Base-by-base conservation (phyloP, 2,329 filamentous ascomycete species). In the Alternaria longipes region DNA sequence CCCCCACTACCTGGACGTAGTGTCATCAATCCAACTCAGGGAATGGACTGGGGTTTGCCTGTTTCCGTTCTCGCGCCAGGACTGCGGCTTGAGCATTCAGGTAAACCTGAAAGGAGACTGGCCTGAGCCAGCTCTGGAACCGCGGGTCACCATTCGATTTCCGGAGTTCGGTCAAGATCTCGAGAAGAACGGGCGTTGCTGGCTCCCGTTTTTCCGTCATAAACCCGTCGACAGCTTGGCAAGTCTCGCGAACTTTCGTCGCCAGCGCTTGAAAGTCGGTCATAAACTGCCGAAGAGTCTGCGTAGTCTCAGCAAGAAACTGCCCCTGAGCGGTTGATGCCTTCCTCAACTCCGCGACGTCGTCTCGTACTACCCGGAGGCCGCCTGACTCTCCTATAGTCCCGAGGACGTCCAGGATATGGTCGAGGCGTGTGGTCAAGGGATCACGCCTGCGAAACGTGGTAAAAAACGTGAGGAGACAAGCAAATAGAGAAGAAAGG, bases 11-110 rank as follows among this genome's bases (percentile, higher is more conserved):
- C 44, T 46, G 44, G 22, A 46, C 44, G 44, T 30, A 46, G 44
- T 30, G 44, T 63, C 61, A 64, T 64, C 58, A 61, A 38, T 64
- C 61, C 61, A 61, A 61, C 22, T 64, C 61, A 46, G 28, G 58
- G 58, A 59, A 54, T 60, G 58, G 54, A 64, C 26, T 61, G 57
- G 61, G 38, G 40, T 16, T 60, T 61, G 61, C 61, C 58, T 61
- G 61, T 41, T 44, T 58, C 60, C 56, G 45, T 61, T 64, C 54
- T 53, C 58, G 47, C 22, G 58, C 54, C 61, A 61, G 61, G 58
- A 18, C 61, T 61, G 51, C 18, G 61, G 61, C 54, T 44, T 34
- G 58, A 55, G 54, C 36, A 9, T 38, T 28, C 28, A 46, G 7
- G 32, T 54, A 53, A 41, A 8, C 20, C 9, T 44, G 50, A 42